Conservation (phyloP, 164 flowering plant genomes). For the Nymphaea colorata region DNA sequence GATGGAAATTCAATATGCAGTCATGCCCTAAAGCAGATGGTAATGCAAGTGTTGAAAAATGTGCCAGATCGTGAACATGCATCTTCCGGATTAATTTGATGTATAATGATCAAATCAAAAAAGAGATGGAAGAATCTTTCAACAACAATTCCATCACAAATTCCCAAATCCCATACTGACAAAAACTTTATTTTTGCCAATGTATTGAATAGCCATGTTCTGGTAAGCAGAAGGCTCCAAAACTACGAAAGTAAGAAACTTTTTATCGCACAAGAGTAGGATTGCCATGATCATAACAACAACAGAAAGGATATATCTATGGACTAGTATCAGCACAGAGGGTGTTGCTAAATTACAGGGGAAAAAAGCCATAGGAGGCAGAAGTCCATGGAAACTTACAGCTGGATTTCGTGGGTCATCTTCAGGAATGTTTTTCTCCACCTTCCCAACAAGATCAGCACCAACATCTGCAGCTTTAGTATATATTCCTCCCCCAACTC, state of each 20-base stretch:
- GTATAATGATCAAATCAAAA: not conserved
- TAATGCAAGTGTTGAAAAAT: too few species aligned
- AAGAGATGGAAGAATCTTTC: not conserved
- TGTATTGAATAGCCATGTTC: not conserved
- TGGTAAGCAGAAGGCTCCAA: too few species aligned
- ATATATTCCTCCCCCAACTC: conserved; percentile 14
- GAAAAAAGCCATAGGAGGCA: not conserved
- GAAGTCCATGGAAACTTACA: conserved; percentile 1
- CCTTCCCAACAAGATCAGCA: conserved; percentile 16
- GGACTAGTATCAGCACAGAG: not conserved
- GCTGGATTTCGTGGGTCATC: conserved; percentile 16
- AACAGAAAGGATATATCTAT: not conserved
- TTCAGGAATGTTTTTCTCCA: conserved; percentile 13
- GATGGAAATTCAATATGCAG: not conserved
- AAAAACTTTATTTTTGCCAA: too few species aligned
- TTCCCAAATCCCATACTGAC: not conserved
- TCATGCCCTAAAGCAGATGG: too few species aligned
- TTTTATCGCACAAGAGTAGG: too few species aligned
- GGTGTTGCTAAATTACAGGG: not conserved
- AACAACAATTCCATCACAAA: not conserved
- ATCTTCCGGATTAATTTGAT: not conserved
- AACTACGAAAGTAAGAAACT: too few species aligned
- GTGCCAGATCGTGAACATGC: not conserved
- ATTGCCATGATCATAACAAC: not conserved
- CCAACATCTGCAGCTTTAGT: conserved; percentile 18